Conservation (phyloP, 106 monocot genomes). For the Dioscorea zingiberensis region DNA sequence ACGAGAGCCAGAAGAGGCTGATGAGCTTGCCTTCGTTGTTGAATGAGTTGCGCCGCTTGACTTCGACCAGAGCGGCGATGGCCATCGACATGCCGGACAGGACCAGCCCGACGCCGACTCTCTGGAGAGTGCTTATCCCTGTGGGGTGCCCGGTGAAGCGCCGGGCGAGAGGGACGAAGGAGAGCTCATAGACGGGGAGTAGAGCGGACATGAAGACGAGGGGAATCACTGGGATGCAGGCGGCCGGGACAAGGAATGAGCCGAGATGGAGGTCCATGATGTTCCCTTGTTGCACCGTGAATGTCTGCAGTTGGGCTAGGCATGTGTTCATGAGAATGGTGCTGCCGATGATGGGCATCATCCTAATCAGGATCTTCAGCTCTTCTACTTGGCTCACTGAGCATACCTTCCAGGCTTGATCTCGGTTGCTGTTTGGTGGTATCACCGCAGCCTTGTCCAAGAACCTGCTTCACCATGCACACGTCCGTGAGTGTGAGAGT, state of each 20-base stretch:
- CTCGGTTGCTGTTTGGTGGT: not conserved
- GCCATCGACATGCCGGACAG: conserved; percentile 18
- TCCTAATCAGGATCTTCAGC: conserved; percentile 32
- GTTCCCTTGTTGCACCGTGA: conserved; percentile 40
- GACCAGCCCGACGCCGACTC: conserved; percentile 40
- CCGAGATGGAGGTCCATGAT: conserved; percentile 30
- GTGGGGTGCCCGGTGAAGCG: conserved; percentile 14
- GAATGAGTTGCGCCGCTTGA: conserved; percentile 3
- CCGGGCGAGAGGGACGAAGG: conserved; percentile 17
- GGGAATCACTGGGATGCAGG: conserved; percentile 35
- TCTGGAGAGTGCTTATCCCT: conserved; percentile 35
- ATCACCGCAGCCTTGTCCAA: not conserved
- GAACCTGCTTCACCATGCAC: no score
- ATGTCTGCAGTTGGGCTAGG: conserved; percentile 32
- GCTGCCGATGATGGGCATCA: conserved; percentile 46
- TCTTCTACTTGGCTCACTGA: conserved; percentile 42
- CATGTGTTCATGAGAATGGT: conserved; percentile 33
- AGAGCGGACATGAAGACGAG: conserved; percentile 26
- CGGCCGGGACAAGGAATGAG: conserved; percentile 20
- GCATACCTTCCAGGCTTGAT: conserved; percentile 17
- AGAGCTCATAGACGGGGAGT: conserved; percentile 30
- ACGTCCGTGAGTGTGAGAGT: no score
- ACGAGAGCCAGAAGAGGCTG: conserved; percentile 40
- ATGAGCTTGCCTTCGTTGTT: conserved; percentile 4
- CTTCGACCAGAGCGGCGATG: conserved; percentile 27